A percentile compares a stretch with the other conserved stretches of the same genome.
Conservation (phyloP, 805 yeast species). For the Metschnikowia reukaufii region DNA sequence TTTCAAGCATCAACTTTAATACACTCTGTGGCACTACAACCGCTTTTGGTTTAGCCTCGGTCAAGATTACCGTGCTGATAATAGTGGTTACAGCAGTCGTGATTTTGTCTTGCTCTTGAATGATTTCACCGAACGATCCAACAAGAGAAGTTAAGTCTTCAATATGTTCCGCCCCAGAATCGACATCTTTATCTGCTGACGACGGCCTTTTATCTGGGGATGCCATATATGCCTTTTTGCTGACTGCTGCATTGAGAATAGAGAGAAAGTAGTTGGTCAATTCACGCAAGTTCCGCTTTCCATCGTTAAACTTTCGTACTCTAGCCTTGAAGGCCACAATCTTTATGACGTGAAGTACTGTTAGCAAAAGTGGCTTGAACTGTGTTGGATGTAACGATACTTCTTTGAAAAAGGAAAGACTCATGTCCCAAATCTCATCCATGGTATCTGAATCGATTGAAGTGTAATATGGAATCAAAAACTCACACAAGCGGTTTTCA, state of each 20-base stretch:
- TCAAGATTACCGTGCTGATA: conserved; percentile 51
- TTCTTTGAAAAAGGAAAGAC: conserved; percentile 60
- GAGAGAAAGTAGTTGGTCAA: conserved; percentile 39
- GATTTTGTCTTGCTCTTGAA: conserved; percentile 60
- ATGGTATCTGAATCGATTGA: conserved; percentile 74
- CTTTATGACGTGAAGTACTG: conserved; percentile 51
- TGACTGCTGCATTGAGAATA: conserved; percentile 22
- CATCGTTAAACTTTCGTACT: conserved; percentile 61
- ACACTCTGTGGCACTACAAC: conserved; percentile 40
- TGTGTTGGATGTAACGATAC: conserved; percentile 45
- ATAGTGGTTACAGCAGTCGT: conserved; percentile 50
- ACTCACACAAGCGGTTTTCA: conserved; percentile 46
- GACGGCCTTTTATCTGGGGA: background rate
- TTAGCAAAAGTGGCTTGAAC: conserved; percentile 53
- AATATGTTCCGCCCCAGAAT: conserved; percentile 15
- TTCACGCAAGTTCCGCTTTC: conserved; percentile 59
- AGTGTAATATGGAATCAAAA: conserved; percentile 59
- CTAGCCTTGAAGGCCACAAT: conserved; percentile 56
- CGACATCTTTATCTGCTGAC: background rate
- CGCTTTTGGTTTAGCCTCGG: conserved; percentile 49
- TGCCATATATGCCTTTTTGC: conserved; percentile 5
- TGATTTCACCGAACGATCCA: conserved; percentile 14
- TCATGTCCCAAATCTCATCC: conserved; percentile 72
- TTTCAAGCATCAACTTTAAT: conserved; percentile 43
- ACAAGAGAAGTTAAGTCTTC: conserved; percentile 34